phyloP scores from a whole-genome alignment of 129 eudicot genomes.

The Daucus carota region DH1_v3.0 NC_030386.2:2851001-2851500 shows the following conservation, averaged over 20 bases:
- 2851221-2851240: background rate
- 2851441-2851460: constrained; percentile 63
- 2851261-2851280: background rate
- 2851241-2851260: background rate
- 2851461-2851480: constrained; percentile 86
- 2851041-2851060: background rate
- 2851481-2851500: constrained; percentile 92
- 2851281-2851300: background rate
- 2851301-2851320: background rate
- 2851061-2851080: background rate
- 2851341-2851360: background rate
- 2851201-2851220: background rate
- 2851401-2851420: constrained; percentile 68
- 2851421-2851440: constrained; percentile 64
- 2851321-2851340: background rate
- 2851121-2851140: background rate
- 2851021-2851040: background rate
- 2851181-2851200: background rate
- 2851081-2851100: background rate
- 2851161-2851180: background rate
- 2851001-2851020: background rate
- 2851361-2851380: constrained; percentile 24
- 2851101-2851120: background rate
- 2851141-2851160: background rate
- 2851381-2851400: constrained; percentile 90